Evolutionary conservation across 169 alveolate genomes (phyloP).

Genomic region (Perkinsus olseni): DNA sequence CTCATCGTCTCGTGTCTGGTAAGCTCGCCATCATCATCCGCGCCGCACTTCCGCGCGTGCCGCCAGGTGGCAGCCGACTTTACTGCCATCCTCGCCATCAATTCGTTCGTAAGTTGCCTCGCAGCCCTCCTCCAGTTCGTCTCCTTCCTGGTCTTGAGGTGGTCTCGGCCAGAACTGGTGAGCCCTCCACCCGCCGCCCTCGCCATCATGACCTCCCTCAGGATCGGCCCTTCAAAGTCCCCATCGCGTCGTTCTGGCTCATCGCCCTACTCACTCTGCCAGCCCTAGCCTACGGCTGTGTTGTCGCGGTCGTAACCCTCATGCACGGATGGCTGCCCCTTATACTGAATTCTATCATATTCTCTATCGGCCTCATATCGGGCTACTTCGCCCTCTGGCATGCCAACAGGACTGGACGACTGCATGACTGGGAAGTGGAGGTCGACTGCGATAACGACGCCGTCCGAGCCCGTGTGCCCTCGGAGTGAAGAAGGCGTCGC

Average conservation of each 20-base stretch:
- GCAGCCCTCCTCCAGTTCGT: not conserved
- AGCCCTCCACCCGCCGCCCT: no score
- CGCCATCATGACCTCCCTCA: not conserved
- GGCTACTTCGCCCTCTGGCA: not conserved
- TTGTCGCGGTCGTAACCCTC: not conserved
- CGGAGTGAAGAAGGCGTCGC: not conserved
- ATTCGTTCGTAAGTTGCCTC: not conserved
- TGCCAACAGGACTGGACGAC: not conserved
- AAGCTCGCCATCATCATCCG: not conserved
- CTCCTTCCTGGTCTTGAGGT: not conserved
- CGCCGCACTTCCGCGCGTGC: not conserved
- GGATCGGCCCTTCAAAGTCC: not conserved
- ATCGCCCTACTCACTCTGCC: not conserved
- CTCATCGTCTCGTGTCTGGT: not conserved
- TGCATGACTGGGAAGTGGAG: not conserved
- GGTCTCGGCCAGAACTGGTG: not conserved
- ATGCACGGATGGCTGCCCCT: not conserved
- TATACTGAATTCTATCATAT: not conserved
- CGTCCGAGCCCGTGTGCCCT: not conserved
- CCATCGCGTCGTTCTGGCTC: not conserved
- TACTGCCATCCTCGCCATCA: not conserved
- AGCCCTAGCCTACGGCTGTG: not conserved
- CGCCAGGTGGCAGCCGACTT: slow-evolving; percentile 1
- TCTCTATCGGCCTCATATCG: not conserved
- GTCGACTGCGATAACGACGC: not conserved